These are phyloP conservation scores for Leishmania tarentolae DNA, from an alignment of 208 protist species.

Conservation along the genomic window DNA sequence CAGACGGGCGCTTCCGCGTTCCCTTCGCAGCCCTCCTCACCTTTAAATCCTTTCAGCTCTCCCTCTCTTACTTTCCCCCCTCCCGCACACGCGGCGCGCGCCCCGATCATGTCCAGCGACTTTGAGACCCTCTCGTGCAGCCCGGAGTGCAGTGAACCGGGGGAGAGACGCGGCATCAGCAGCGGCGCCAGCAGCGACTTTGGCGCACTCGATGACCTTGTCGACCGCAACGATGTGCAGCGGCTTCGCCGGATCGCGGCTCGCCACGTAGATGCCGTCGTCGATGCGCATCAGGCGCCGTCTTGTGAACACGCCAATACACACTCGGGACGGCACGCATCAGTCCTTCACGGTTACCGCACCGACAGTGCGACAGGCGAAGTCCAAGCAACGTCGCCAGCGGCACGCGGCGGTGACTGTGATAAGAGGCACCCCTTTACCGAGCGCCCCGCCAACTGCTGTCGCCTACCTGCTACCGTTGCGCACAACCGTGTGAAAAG, in stretches of 20 bases:
- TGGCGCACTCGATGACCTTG: constrained; percentile 24
- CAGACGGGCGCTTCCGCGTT: background rate
- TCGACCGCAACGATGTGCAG: background rate
- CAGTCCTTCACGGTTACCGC: constrained; percentile 10
- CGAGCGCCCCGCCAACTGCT: background rate
- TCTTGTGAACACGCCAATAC: background rate
- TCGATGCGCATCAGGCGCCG: background rate
- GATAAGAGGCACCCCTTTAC: background rate
- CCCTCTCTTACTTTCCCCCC: background rate
- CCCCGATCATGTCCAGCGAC: constrained; percentile 29
- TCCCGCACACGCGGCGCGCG: too few species aligned
- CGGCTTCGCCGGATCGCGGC: constrained; percentile 7
- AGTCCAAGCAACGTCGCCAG: background rate
- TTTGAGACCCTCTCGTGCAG: constrained; percentile 32
- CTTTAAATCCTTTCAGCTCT: too few species aligned
- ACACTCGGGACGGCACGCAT: background rate
- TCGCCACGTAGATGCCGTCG: background rate
- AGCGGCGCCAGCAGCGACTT: constrained; percentile 3
- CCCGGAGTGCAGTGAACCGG: background rate
- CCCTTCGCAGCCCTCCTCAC: background rate
- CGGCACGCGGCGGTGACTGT: background rate
- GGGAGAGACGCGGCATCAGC: background rate
- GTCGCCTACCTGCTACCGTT: background rate
- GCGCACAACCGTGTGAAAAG: background rate
- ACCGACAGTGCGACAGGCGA: constrained; percentile 10